Base-by-base conservation (phyloP, 1,284 basidiomycete species). In the Waitea zeae region DNA sequence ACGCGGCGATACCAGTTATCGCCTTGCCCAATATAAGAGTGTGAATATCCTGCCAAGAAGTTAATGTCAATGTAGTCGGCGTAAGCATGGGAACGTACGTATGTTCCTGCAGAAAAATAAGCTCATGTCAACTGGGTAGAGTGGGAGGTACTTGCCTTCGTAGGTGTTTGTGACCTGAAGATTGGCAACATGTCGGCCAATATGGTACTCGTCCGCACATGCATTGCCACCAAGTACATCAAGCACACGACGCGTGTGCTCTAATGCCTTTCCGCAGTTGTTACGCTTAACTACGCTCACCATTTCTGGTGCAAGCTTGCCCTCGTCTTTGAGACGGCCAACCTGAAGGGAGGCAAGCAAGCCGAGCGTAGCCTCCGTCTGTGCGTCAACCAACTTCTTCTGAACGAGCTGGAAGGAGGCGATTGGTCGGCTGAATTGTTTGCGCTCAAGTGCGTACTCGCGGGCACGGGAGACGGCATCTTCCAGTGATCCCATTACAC, bases 371-470 rank as follows among this genome's bases (percentile, higher is more conserved):
- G n/a, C 24, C n/a, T 15, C 22, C 28, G n/a, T 22, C 1, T 83
- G 76, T 12, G 92, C 92, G 44, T 96, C 90, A 2, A 82, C 88
- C 13, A 98, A 67, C 58, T 97, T 98, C 70, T 93, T 93, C 57
- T 97, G 93, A 15, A 97, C 70, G 14, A 92, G 72, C 56, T 98
- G 92, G 72, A 95, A 98, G 3, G 81, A 84, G 1, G 87, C 90
- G 3, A 97, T 65, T 0, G 90, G 89, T 22, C 82, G 74, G 24
- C 72, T 64, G 61, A 97, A 97, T 56, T 97, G 92, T 30, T 79
- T 68, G 34, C 88, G 67, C 49, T 96, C 88, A 17, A 96, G 68
- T 1, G 87, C 83, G 50, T 98, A 97, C 18, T 69, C 68, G 18
- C 84, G 68, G 0, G 92, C 72, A 34, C 74, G 72, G 30, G 66